These are phyloP conservation scores for Delitschia confertaspora DNA, from an alignment of 495 filamentous ascomycete genomes.

Conservation along the genomic window DNA sequence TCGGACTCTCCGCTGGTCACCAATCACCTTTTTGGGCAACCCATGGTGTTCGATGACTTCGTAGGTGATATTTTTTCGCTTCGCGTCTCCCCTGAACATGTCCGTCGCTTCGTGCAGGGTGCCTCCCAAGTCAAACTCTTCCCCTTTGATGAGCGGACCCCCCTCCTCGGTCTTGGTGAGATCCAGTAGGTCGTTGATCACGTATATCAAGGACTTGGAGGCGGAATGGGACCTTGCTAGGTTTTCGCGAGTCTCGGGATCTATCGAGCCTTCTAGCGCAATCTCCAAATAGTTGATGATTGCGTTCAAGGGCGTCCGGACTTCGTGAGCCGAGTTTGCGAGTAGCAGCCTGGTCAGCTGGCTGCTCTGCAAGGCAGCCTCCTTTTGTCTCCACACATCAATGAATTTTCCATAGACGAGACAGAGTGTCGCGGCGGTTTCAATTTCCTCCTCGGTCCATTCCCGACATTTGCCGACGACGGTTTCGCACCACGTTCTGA, in stretches of 20 bases:
- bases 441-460: conserved; percentile 69
- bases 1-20: conserved; percentile 69
- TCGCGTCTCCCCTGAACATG: conserved; percentile 63
- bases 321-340: conserved; percentile 90
- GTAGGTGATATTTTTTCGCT: conserved; percentile 64
- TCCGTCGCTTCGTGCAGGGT: conserved; percentile 71
- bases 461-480: conserved; percentile 68
- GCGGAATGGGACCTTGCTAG: conserved; percentile 82
- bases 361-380: conserved; percentile 73
- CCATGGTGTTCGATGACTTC: conserved; percentile 58
- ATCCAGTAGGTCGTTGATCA: conserved; percentile 92
- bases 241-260: conserved; percentile 79
- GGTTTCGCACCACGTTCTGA: conserved; percentile 66
- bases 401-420: conserved; percentile 88
- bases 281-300: conserved; percentile 97
- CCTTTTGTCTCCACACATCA: conserved; percentile 89
- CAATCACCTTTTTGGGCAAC: conserved; percentile 61
- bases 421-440: conserved; percentile 82
- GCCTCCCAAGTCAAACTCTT: conserved; percentile 62
- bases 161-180: conserved; percentile 86
- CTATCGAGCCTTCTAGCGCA: conserved; percentile 74
- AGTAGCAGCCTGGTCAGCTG: conserved; percentile 72
- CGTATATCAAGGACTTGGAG: conserved; percentile 92
- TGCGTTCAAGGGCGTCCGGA: conserved; percentile 87
- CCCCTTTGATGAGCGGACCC: conserved; percentile 68